A percentile compares a stretch with the other conserved stretches of the same genome.
Evolutionary conservation across 2,329 filamentous ascomycete genomes (phyloP).

Genomic region (Microcera coccophila): DNA sequence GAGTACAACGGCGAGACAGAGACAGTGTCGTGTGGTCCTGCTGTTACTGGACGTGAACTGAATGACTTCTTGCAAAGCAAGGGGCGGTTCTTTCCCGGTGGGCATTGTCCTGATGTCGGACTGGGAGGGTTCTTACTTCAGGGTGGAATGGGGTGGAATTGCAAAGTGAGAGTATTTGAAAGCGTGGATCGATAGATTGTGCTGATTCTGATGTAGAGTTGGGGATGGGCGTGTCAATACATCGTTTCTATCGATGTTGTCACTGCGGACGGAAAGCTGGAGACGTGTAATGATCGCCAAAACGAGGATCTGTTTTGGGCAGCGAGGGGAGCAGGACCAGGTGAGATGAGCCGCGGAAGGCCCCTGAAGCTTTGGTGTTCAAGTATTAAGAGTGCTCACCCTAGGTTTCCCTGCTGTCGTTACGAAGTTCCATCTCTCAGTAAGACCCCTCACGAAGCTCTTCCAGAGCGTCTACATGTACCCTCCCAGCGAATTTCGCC

Average conservation of each 20-base stretch:
- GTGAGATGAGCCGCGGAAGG: too few relatives aligned
- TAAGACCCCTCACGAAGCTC: slow-evolving; percentile 25
- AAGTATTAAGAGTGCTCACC: too few relatives aligned
- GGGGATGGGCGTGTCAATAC: slow-evolving; percentile 52
- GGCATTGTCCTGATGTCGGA: slow-evolving; percentile 55
- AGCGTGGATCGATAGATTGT: not conserved
- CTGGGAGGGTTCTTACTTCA: slow-evolving; percentile 54
- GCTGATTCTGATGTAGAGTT: slow-evolving; percentile 39
- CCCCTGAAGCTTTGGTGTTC: too few relatives aligned
- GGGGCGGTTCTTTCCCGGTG: slow-evolving; percentile 48
- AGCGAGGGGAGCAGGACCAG: slow-evolving; percentile 44
- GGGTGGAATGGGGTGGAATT: slow-evolving; percentile 58
- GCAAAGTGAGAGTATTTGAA: slow-evolving; percentile 44
- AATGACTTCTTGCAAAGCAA: slow-evolving; percentile 36
- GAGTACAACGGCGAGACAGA: slow-evolving; percentile 32
- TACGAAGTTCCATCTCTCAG: slow-evolving; percentile 47
- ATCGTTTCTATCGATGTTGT: slow-evolving; percentile 46
- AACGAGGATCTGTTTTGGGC: slow-evolving; percentile 48
- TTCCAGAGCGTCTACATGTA: slow-evolving; percentile 36
- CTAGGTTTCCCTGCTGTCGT: slow-evolving; percentile 51
- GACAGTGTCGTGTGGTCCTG: slow-evolving; percentile 42
- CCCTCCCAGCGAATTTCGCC: slow-evolving; percentile 43
- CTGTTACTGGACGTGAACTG: slow-evolving; percentile 43
- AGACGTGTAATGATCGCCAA: slow-evolving; percentile 34
- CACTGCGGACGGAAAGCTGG: slow-evolving; percentile 39